Conservation (phyloP, 129 eudicot species). For the Helichrysum umbraculigerum region DNA sequence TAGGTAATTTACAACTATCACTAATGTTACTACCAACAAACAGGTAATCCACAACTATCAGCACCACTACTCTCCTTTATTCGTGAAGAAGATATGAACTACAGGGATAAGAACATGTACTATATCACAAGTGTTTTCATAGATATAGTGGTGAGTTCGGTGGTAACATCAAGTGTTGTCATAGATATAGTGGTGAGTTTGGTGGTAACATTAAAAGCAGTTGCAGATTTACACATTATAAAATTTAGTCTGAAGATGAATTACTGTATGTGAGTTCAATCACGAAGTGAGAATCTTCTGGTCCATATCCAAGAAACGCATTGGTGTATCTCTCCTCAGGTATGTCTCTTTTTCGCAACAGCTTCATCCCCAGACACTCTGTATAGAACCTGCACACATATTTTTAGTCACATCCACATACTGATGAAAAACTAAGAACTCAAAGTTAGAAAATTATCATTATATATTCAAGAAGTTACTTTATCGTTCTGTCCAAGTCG, state of each 20-base stretch:
- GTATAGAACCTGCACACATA: slow-evolving; percentile 73
- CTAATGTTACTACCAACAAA: slow-evolving; percentile 8
- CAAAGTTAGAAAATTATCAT: background rate
- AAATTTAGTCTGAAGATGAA: slow-evolving; percentile 26
- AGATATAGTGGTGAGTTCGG: background rate
- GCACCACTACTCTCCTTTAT: background rate
- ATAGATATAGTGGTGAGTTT: background rate
- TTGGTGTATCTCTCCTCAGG: slow-evolving; percentile 97
- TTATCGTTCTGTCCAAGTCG: slow-evolving; percentile 93
- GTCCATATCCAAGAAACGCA: slow-evolving; percentile 99
- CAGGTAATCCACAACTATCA: background rate
- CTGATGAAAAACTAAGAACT: background rate
- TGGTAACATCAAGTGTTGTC: background rate
- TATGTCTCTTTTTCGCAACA: slow-evolving; percentile 89
- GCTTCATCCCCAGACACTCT: slow-evolving; percentile 94
- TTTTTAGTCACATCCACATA: slow-evolving; percentile 11
- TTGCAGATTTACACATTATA: slow-evolving; percentile 4
- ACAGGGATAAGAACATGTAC: background rate
- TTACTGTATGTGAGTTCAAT: slow-evolving; percentile 97
- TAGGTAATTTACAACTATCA: slow-evolving; percentile 3
- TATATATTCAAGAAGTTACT: slow-evolving; percentile 44
- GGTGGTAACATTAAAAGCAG: background rate
- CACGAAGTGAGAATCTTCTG: slow-evolving; percentile 97
- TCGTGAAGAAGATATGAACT: background rate
- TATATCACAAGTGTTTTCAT: background rate